Conservation (phyloP, 805 yeast species). For the Candida takata region DNA sequence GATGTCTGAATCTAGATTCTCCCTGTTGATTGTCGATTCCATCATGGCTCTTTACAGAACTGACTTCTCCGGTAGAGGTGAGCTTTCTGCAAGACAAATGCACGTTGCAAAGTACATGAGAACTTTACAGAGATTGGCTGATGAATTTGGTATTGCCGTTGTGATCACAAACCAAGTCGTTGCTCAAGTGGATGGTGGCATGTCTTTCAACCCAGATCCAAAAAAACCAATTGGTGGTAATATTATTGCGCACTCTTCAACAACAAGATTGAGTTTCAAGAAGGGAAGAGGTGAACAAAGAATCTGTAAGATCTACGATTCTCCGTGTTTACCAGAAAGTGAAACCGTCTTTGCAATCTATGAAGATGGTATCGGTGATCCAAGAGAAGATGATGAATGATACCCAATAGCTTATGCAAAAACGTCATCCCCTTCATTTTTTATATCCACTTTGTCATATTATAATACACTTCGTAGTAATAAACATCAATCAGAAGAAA, state of each 20-base stretch:
- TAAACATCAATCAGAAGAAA: not conserved
- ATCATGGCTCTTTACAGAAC: constrained; percentile 95
- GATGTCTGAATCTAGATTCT: constrained; percentile 93
- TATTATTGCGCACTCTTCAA: constrained; percentile 93
- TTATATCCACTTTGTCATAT: not conserved
- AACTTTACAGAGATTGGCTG: constrained; percentile 86
- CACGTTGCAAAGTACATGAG: constrained; percentile 93
- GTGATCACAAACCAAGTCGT: constrained; percentile 95
- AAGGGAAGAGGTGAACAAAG: constrained; percentile 92
- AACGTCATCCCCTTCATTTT: not conserved
- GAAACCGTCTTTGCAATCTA: constrained; percentile 94
- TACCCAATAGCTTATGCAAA: not conserved
- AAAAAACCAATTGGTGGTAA: constrained; percentile 98
- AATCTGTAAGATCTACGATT: constrained; percentile 89
- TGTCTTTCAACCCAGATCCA: constrained; percentile 86
- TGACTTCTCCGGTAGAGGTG: constrained; percentile 93
- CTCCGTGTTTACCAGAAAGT: constrained; percentile 94
- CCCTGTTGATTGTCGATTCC: constrained; percentile 89
- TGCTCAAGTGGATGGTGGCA: constrained; percentile 90
- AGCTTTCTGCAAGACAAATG: constrained; percentile 87
- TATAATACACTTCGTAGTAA: not conserved
- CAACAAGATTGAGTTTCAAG: constrained; percentile 83
- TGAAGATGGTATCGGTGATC: constrained; percentile 96
- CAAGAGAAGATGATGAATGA: constrained; percentile 48
- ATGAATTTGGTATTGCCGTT: constrained; percentile 96